These are phyloP conservation scores for Ulmus americana DNA, from an alignment of 331 rosid genomes.

Conservation along the genomic window DNA sequence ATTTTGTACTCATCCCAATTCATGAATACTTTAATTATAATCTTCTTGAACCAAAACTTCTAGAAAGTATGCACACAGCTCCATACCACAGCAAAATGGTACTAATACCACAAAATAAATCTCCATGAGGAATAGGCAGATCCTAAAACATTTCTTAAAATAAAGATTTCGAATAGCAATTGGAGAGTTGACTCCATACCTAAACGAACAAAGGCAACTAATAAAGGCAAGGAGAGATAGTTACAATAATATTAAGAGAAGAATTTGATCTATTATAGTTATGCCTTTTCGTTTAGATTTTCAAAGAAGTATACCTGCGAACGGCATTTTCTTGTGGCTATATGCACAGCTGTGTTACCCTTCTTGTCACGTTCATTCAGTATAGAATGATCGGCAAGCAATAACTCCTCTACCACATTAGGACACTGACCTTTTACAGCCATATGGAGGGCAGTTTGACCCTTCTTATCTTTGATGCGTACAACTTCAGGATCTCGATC, in stretches of 20 bases:
- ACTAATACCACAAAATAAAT: too few species aligned
- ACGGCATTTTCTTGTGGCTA: slow-evolving; percentile 91
- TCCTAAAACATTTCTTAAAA: background rate
- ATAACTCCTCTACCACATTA: slow-evolving; percentile 62
- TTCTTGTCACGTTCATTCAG: slow-evolving; percentile 85
- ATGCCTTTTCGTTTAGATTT: background rate
- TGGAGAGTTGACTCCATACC: background rate
- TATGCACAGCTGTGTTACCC: slow-evolving; percentile 85
- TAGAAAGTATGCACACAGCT: too few species aligned
- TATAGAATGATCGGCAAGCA: slow-evolving; percentile 47
- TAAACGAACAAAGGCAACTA: background rate
- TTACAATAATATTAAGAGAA: background rate
- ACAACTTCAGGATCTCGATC: slow-evolving; percentile 62
- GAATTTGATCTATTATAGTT: background rate
- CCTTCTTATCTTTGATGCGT: slow-evolving; percentile 75
- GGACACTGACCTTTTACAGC: slow-evolving; percentile 80
- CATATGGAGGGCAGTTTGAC: slow-evolving; percentile 96
- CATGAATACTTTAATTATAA: too few species aligned
- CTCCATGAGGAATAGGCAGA: background rate
- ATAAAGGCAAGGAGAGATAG: background rate
- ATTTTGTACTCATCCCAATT: too few species aligned
- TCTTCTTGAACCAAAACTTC: too few species aligned
- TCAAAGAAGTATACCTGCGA: slow-evolving; percentile 48
- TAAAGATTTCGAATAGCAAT: background rate
- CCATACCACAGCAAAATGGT: too few species aligned